phyloP scores from a whole-genome alignment of 169 alveolate genomes.

The Plasmodium gonderi region DNA sequence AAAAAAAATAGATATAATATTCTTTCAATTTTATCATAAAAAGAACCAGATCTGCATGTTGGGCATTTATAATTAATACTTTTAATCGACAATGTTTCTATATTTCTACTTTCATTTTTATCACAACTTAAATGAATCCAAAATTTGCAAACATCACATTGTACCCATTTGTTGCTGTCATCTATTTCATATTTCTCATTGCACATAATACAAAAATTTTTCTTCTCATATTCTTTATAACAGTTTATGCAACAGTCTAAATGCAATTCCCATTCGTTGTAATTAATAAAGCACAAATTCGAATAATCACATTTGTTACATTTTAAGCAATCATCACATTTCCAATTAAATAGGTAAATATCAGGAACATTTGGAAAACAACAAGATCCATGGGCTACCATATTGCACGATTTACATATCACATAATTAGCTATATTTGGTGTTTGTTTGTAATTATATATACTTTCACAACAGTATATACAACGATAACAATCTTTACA shows the following conservation, averaged over 20 bases:
- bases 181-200: conserved; percentile 77
- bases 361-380: conserved; percentile 85
- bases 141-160: conserved; percentile 87
- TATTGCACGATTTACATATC: conserved; percentile 81
- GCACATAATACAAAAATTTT: conserved; percentile 83
- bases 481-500: conserved; percentile 77
- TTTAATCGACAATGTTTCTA: conserved; percentile 72
- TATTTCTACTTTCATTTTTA: conserved; percentile 75
- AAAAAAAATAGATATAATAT: conserved; percentile 79
- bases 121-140: conserved; percentile 90
- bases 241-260: conserved; percentile 81
- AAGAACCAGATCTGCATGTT: conserved; percentile 79
- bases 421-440: conserved; percentile 76
- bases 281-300: conserved; percentile 77
- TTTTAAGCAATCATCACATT: conserved; percentile 83
- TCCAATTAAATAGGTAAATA: conserved; percentile 81
- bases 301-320: conserved; percentile 84
- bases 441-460: conserved; percentile 70
- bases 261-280: conserved; percentile 84
- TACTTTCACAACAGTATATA: conserved; percentile 74
- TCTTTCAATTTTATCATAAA: conserved; percentile 75
- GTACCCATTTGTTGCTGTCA: conserved; percentile 79
- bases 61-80: conserved; percentile 79
- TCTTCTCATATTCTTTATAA: conserved; percentile 79
- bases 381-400: conserved; percentile 85